These are phyloP conservation scores for Anisogramma anomala DNA, from an alignment of 2,329 filamentous ascomycete species.

Conservation along the genomic window DNA sequence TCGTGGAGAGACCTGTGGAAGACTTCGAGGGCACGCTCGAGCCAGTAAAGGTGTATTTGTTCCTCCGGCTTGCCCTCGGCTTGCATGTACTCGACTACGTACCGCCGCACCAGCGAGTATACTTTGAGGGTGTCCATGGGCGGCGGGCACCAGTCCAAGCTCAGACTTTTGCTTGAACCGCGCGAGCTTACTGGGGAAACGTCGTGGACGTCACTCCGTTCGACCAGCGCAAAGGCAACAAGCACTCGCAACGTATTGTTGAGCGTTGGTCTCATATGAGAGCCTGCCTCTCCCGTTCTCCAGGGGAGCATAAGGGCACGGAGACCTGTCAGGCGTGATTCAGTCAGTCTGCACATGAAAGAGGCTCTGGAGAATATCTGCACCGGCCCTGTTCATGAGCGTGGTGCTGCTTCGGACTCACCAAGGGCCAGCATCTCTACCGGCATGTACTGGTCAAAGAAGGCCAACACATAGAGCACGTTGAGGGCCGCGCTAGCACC, in stretches of 20 bases:
- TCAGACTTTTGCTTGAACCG: conserved; percentile 28
- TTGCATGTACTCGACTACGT: conserved; percentile 28
- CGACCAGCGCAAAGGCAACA: conserved; percentile 40
- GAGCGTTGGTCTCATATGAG: conserved; percentile 25
- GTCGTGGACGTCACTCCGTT: conserved; percentile 36
- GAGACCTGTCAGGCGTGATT: conserved; percentile 28
- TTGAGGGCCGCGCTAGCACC: conserved; percentile 46
- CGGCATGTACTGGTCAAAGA: conserved; percentile 53
- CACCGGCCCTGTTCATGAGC: too few species aligned
- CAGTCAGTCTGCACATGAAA: neutral
- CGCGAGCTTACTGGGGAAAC: conserved; percentile 30
- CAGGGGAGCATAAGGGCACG: conserved; percentile 35
- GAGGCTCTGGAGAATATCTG: neutral
- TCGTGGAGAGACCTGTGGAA: conserved; percentile 39
- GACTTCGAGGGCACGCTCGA: conserved; percentile 34
- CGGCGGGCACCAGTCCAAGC: conserved; percentile 30
- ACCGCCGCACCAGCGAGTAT: conserved; percentile 41
- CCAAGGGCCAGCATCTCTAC: conserved; percentile 54
- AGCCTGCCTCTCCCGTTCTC: conserved; percentile 28
- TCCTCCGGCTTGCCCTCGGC: conserved; percentile 31
- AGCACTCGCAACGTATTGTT: conserved; percentile 39
- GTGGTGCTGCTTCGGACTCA: conserved; percentile 16
- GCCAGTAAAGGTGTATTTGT: conserved; percentile 34
- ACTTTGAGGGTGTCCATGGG: conserved; percentile 38
- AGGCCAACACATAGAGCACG: conserved; percentile 52